Base-by-base conservation (phyloP, 2,329 filamentous ascomycete species). In the Cordyceps cateniannulata region DNA sequence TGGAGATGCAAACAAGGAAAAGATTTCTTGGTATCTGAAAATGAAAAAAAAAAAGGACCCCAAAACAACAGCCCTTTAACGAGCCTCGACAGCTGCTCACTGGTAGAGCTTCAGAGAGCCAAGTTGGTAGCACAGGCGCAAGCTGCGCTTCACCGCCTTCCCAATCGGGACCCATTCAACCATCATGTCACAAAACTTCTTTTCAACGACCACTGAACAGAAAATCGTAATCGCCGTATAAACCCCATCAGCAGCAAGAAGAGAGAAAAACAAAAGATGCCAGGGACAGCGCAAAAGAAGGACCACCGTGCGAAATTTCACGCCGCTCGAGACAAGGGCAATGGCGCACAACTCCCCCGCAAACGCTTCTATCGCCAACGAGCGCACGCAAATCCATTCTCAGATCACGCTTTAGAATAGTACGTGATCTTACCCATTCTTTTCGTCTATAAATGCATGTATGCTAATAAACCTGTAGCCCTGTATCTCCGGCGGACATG, bases 301-400 rank as follows among this genome's bases (percentile, higher is more conserved):
- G 81, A 85, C 67, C 87, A 86, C 77, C 85, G 89, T 65, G 82
- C 85, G 62, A 81, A 82, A 62, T 90, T 89, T 70, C 85, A 83
- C 67, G 80, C 80, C 60, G 75, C 79, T 58, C 79, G 80, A 56
- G 75, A 76, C 42, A 77, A 82, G 64, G 79, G 82, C 69, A 79
- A 75, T 24, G 75, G 77, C 44, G 76, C 85, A 8, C 82, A 85
- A 68, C 77, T 97, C 68, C 95, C 95, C 10, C 88, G 91, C 76
- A 99, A 99, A 81, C 93, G 90, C 78, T 96, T 95, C 77, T 99
- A 96, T 74, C 86, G 95, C 60, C 95, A 99, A 76, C 85, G 95
- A 73, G 95, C 95, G 42, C 95, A 99, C 77, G 95, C 95, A 64
- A 99, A 99, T 77, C 93, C 93, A 7, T 99, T 99, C 77, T 97